These are phyloP conservation scores for Cladosporium sp. DNA, from an alignment of 2,329 filamentous ascomycete species.

Conservation along the genomic window DNA sequence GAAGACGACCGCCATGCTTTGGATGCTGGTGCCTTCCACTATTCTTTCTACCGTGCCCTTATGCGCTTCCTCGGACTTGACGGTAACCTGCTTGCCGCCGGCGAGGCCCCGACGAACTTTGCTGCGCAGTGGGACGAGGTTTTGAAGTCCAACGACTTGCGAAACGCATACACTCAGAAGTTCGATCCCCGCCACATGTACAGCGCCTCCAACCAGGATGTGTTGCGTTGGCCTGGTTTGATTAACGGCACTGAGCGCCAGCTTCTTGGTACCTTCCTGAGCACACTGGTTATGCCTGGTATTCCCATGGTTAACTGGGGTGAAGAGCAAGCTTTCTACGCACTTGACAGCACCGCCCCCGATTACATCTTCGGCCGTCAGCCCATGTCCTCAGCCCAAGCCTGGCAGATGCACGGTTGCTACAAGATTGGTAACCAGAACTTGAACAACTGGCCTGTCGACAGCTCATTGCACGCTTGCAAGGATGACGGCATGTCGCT, in stretches of 20 bases:
- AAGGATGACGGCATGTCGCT: constrained; percentile 58
- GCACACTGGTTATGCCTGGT: constrained; percentile 61
- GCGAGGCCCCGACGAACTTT: constrained; percentile 58
- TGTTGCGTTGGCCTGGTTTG: constrained; percentile 65
- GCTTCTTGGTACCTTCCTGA: constrained; percentile 60
- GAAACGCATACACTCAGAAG: constrained; percentile 61
- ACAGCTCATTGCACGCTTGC: constrained; percentile 57
- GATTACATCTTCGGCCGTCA: constrained; percentile 69
- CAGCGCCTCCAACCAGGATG: constrained; percentile 66
- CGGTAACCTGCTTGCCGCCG: constrained; percentile 57
- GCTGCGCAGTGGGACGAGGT: constrained; percentile 58
- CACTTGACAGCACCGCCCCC: constrained; percentile 63
- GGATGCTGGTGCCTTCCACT: constrained; percentile 64
- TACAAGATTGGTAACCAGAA: constrained; percentile 59
- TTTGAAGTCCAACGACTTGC: constrained; percentile 60
- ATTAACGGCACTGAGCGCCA: constrained; percentile 59
- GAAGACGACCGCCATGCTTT: constrained; percentile 55
- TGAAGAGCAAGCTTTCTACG: constrained; percentile 67
- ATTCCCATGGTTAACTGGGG: constrained; percentile 64
- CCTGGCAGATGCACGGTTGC: constrained; percentile 67
- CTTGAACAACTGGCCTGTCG: constrained; percentile 61
- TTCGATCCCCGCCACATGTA: constrained; percentile 68
- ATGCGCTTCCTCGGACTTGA: constrained; percentile 63
- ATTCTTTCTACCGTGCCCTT: constrained; percentile 64
- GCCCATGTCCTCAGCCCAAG: constrained; percentile 61